phyloP scores from a whole-genome alignment of 2,329 filamentous ascomycete genomes.

The Penicillium sp. region DNA sequence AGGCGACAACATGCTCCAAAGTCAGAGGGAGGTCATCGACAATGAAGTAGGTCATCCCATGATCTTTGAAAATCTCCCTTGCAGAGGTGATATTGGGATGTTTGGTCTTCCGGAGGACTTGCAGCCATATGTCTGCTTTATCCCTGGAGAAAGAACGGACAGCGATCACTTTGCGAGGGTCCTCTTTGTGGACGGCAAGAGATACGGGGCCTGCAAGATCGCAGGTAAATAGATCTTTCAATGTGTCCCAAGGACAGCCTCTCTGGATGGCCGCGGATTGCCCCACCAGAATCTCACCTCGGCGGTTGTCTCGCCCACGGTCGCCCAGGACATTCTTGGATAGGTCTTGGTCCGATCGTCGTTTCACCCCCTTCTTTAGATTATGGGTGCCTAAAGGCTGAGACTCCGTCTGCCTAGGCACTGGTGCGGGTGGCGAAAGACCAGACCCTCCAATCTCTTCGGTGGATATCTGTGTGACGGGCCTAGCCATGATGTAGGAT shows the following conservation, averaged over 20 bases:
- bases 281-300: slow-evolving; percentile 5
- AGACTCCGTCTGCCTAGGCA: slow-evolving; percentile 7
- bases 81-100: slow-evolving; percentile 9
- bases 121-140: slow-evolving; percentile 9
- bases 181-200: slow-evolving; percentile 8
- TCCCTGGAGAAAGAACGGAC: slow-evolving; percentile 7
- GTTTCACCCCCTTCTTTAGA: slow-evolving; percentile 6
- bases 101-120: slow-evolving; percentile 7
- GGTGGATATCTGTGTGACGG: slow-evolving; percentile 5
- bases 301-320: slow-evolving; percentile 5
- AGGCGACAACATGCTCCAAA: slow-evolving; percentile 11
- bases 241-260: slow-evolving; percentile 13
- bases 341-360: slow-evolving; percentile 4
- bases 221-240: slow-evolving; percentile 13
- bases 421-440: slow-evolving; percentile 6
- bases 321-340: slow-evolving; percentile 6
- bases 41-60: slow-evolving; percentile 7
- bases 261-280: slow-evolving; percentile 5
- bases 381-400: slow-evolving; percentile 7
- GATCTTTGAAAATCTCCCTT: slow-evolving; percentile 8
- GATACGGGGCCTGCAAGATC: slow-evolving; percentile 9
- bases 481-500: slow-evolving; percentile 8
- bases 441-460: slow-evolving; percentile 4
- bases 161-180: slow-evolving; percentile 9
- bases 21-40: slow-evolving; percentile 12